Base-by-base conservation (phyloP, 129 eudicot genomes). In the Chrysanthemum seticuspe region DNA sequence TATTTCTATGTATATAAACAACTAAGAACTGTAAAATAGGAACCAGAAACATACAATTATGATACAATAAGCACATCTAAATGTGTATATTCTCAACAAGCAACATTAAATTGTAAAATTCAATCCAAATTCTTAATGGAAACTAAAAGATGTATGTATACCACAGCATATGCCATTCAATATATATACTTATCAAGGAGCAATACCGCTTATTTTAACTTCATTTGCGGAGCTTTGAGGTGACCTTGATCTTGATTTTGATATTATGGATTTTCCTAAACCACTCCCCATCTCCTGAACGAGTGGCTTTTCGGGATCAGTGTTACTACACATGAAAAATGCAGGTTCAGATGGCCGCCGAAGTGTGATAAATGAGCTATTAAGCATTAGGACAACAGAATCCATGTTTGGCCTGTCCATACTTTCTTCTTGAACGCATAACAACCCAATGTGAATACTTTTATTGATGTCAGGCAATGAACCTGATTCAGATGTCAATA, bases 361-460 rank as follows among this genome's bases (percentile, higher is more conserved):
- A 68, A 68, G 62, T 29, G 49, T n/a, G 13, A 68, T 25, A 6
- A 62, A 27, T 27, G 52, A 51, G 15, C 73, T 52, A 52, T 51
- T 29, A 51, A 68, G 61, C 73, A 68, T 68, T 8, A 68, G 47
- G 52, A 68, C 49, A 25, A 68, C 14, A 3, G n/a, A 2, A 51
- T 60, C 49, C 73, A 68, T 68, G 62, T 47, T 68, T 68, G 73
- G 73, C 13, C 73, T 9, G 31, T 68, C 62, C 1, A 3, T 27
- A 51, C 13, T 25, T 12, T 68, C 52, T 68, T 68, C 73, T 68
- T 68, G 73, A 51, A 68, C 60, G 3, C 73, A 68, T 52, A 68
- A 68, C 23, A 68, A 50, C 7, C 73, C 73, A 27, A 68, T 68
- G 31, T 68, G 73, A 47, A 68, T 51, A 68, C 73, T 21, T 68